phyloP scores from a whole-genome alignment of 2,329 filamentous ascomycete species.

The Gyromitra esculenta region DNA sequence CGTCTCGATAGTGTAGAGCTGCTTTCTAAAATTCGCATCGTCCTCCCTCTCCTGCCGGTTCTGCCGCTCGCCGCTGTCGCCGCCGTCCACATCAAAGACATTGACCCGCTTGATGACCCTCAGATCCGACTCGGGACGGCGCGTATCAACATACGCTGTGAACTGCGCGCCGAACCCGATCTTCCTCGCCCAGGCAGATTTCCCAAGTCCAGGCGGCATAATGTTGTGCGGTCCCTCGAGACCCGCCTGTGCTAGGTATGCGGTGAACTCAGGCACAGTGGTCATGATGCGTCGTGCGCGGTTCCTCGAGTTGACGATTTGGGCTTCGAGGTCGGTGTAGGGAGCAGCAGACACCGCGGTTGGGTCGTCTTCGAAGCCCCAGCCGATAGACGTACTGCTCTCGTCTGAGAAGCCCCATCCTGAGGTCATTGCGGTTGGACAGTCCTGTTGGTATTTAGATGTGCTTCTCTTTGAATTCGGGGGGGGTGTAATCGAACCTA shows the following conservation, averaged over 20 bases:
- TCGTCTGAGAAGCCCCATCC: slow-evolving; percentile 27
- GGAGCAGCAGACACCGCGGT: too few relatives aligned
- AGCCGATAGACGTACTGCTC: neutral
- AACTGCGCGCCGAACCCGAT: slow-evolving; percentile 19
- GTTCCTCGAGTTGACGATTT: slow-evolving; percentile 20
- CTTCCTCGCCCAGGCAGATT: slow-evolving; percentile 12
- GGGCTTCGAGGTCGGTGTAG: slow-evolving; percentile 18
- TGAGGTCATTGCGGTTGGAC: neutral
- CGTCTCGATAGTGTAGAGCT: slow-evolving; percentile 26
- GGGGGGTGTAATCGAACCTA: neutral
- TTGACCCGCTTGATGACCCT: slow-evolving; percentile 25
- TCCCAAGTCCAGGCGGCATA: slow-evolving; percentile 13
- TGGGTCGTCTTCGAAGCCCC: slow-evolving; percentile 1
- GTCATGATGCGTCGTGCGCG: slow-evolving; percentile 20
- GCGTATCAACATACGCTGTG: slow-evolving; percentile 15
- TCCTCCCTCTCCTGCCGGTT: neutral
- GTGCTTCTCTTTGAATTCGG: neutral
- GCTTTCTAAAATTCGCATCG: slow-evolving; percentile 18
- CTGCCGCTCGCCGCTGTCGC: neutral
- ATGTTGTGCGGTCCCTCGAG: neutral
- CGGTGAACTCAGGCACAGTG: slow-evolving; percentile 12
- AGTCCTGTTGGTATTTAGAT: neutral
- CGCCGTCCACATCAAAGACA: slow-evolving; percentile 18
- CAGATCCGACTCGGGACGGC: neutral
- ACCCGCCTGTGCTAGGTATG: slow-evolving; percentile 13